A percentile compares a stretch with the other conserved stretches of the same genome.
Conservation (phyloP, 345 rosid genomes). For the Gossypium turneri region DNA sequence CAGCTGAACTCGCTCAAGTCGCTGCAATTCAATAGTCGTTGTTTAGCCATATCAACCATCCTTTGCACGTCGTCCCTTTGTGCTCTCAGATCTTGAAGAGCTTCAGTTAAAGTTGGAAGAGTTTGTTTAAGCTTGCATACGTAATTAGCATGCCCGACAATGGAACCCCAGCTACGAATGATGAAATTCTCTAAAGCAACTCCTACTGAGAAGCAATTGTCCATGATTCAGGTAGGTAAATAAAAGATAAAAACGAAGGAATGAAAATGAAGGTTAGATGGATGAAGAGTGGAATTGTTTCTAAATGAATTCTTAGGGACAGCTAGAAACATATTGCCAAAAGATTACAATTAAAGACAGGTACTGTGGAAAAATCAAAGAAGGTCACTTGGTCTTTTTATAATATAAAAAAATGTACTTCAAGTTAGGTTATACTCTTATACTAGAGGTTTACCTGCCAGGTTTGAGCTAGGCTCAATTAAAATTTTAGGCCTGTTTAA, state of each 20-base stretch:
- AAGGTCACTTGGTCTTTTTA: too few relatives aligned
- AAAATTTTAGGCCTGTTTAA: rapidly evolving
- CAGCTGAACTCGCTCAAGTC: background rate
- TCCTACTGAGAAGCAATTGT: background rate
- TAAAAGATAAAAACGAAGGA: too few relatives aligned
- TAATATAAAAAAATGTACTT: too few relatives aligned
- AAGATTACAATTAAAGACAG: too few relatives aligned
- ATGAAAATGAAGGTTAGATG: too few relatives aligned
- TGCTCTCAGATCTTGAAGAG: background rate
- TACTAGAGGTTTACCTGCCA: too few relatives aligned
- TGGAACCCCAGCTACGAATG: background rate
- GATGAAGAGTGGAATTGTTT: too few relatives aligned
- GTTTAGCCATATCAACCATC: background rate
- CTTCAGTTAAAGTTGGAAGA: background rate
- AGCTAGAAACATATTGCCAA: too few relatives aligned
- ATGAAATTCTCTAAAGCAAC: background rate
- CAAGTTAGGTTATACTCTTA: too few relatives aligned
- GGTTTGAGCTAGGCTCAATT: rapidly evolving
- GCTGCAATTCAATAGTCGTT: background rate
- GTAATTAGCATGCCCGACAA: background rate
- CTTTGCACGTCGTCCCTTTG: background rate
- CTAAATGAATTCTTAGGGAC: too few relatives aligned
- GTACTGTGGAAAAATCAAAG: too few relatives aligned
- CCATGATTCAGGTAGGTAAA: background rate
- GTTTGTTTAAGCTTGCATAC: background rate